These are phyloP conservation scores for Ceratobasidium sp. DNA, from an alignment of 1,284 basidiomycete species.

Conservation along the genomic window DNA sequence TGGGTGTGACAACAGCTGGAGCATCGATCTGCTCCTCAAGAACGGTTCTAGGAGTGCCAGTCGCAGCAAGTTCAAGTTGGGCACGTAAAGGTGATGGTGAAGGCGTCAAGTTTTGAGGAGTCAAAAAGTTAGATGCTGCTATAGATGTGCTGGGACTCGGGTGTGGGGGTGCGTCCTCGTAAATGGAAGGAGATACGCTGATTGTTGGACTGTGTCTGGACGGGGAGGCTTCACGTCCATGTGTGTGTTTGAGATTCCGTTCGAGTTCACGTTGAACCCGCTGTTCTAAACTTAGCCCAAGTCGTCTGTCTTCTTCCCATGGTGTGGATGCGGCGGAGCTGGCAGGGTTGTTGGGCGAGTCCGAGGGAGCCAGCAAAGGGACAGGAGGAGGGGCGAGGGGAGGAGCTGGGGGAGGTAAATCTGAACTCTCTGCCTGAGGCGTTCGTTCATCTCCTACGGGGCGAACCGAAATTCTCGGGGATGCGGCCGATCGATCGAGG, in stretches of 20 bases:
- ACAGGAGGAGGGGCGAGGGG: background rate
- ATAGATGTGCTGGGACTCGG: slow-evolving; percentile 16
- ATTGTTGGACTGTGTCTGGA: background rate
- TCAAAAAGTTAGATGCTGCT: slow-evolving; percentile 32
- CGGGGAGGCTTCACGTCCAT: background rate
- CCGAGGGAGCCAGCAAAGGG: background rate
- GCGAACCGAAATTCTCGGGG: background rate
- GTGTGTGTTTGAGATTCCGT: slow-evolving; percentile 10
- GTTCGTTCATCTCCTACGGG: background rate
- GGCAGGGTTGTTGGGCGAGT: background rate
- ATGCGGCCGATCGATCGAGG: slow-evolving; percentile 2
- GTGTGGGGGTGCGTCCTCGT: background rate
- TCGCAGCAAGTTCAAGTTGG: slow-evolving; percentile 1
- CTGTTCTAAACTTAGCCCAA: slow-evolving; percentile 30
- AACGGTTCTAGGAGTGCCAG: background rate
- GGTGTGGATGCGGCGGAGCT: background rate
- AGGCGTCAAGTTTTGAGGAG: slow-evolving; percentile 34
- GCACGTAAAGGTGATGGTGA: background rate
- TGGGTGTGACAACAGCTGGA: slow-evolving; percentile 9
- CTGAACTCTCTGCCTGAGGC: background rate
- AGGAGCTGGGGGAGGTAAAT: background rate
- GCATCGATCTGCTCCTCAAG: background rate
- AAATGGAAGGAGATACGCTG: background rate
- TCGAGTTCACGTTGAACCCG: slow-evolving; percentile 35
- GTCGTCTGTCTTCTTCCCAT: slow-evolving; percentile 37